Evolutionary conservation across 2,329 filamentous ascomycete species (phyloP).

Genomic region (Fusarium xyrophilum): DNA sequence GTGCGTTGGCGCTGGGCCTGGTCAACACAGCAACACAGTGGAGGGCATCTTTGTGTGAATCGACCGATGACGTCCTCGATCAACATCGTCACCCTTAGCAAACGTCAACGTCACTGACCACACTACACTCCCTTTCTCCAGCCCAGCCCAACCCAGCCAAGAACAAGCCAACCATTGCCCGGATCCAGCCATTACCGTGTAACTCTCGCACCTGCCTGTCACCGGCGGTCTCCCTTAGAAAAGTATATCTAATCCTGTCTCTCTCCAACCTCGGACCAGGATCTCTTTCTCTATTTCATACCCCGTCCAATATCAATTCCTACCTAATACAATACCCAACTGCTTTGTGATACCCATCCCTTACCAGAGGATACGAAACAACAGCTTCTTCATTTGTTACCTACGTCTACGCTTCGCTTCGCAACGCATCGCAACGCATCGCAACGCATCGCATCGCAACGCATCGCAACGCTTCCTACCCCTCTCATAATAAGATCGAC

Average conservation of each 20-base stretch:
- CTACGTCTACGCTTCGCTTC: slow-evolving; percentile 5
- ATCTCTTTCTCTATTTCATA: slow-evolving; percentile 18
- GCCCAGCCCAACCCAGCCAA: slow-evolving; percentile 10
- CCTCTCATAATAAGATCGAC: slow-evolving; percentile 17
- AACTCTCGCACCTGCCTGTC: slow-evolving; percentile 32
- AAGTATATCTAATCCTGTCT: slow-evolving; percentile 41
- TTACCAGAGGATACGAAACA: slow-evolving; percentile 32
- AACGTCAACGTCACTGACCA: slow-evolving; percentile 49
- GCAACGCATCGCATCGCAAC: too few relatives aligned
- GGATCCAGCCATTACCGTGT: slow-evolving; percentile 32
- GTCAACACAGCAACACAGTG: slow-evolving; percentile 12
- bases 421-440: slow-evolving; percentile 2
- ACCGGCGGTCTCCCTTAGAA: slow-evolving; percentile 12
- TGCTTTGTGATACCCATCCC: slow-evolving; percentile 45
- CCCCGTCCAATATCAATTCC: slow-evolving; percentile 14
- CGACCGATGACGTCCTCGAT: slow-evolving; percentile 47
- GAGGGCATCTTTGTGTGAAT: slow-evolving; percentile 16
- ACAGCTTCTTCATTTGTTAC: slow-evolving; percentile 23
- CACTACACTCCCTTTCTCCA: slow-evolving; percentile 15
- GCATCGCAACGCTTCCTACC: not conserved
- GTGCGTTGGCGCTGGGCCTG: slow-evolving; percentile 15
- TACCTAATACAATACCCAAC: slow-evolving; percentile 32
- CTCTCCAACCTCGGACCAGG: slow-evolving; percentile 8
- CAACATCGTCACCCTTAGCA: slow-evolving; percentile 38
- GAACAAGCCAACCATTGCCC: slow-evolving; percentile 5